phyloP scores from a whole-genome alignment of 192 early-diverging fungal species.

The Coemansia furcata region DNA sequence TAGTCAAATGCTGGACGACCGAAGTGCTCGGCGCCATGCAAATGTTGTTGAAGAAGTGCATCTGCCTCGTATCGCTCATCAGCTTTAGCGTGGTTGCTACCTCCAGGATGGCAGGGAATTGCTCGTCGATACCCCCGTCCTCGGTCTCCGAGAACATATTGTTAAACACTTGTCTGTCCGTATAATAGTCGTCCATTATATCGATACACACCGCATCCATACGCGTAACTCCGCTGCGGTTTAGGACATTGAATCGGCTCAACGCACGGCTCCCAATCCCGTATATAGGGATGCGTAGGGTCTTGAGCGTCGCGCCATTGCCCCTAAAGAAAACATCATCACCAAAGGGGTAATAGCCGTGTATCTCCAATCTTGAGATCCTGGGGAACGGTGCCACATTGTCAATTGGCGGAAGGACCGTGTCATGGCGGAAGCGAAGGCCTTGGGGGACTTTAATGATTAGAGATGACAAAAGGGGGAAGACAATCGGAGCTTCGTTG shows the following conservation, averaged over 20 bases:
- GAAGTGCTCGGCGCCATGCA: neutral
- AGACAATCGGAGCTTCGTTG: neutral
- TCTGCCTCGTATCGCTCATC: neutral
- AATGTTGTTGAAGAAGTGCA: neutral
- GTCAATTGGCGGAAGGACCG: neutral
- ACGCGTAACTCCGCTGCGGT: neutral
- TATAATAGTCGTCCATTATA: neutral
- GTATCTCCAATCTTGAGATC: neutral
- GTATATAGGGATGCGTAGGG: neutral
- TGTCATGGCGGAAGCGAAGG: neutral
- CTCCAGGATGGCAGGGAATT: neutral
- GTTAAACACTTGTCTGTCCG: neutral
- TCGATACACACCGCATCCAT: neutral
- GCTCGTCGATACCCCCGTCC: neutral
- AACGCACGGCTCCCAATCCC: neutral
- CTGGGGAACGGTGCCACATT: neutral
- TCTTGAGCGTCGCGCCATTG: neutral
- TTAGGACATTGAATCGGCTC: neutral
- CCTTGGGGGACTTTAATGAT: neutral
- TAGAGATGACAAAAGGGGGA: neutral
- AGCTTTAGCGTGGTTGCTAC: neutral
- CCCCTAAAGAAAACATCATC: neutral
- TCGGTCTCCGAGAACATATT: neutral
- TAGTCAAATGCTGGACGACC: neutral
- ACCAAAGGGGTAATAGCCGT: neutral